These are phyloP conservation scores for Chloridella minuta DNA, from an alignment of 352 stramenopile genomes.

Conservation along the genomic window DNA sequence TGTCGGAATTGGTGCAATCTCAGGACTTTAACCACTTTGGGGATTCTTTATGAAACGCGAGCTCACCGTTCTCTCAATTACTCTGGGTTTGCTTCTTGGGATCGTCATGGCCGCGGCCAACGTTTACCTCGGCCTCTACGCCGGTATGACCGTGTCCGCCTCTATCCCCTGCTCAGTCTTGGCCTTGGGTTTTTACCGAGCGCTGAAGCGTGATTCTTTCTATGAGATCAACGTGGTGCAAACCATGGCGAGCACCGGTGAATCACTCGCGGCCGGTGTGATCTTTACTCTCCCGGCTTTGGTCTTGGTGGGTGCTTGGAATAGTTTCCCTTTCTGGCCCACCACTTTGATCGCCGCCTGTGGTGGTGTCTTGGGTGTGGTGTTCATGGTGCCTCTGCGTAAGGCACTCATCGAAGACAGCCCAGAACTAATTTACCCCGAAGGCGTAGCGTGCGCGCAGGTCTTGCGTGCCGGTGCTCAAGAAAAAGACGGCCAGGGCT, in stretches of 20 bases:
- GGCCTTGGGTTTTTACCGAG: slow-evolving; percentile 13
- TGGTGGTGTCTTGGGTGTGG: slow-evolving; percentile 16
- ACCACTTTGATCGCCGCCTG: slow-evolving; percentile 13
- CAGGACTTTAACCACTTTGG: too few relatives aligned
- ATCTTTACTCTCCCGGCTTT: slow-evolving; percentile 18
- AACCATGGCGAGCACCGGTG: slow-evolving; percentile 14
- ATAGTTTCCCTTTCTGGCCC: slow-evolving; percentile 12
- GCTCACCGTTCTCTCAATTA: slow-evolving; percentile 15
- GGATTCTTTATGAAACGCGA: neutral
- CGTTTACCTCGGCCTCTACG: slow-evolving; percentile 18
- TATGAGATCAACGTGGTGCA: slow-evolving; percentile 19
- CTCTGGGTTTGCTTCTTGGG: slow-evolving; percentile 12
- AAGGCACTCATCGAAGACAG: slow-evolving; percentile 16
- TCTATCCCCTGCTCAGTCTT: slow-evolving; percentile 18
- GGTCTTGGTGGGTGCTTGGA: slow-evolving; percentile 13
- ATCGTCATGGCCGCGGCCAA: slow-evolving; percentile 16
- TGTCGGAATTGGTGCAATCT: too few relatives aligned
- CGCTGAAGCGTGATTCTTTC: slow-evolving; percentile 14
- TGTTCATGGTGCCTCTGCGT: slow-evolving; percentile 15
- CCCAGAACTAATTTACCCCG: slow-evolving; percentile 16
- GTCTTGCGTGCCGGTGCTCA: slow-evolving; percentile 12
- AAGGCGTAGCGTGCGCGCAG: slow-evolving; percentile 17
- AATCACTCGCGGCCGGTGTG: slow-evolving; percentile 16
- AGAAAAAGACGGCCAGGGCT: slow-evolving; percentile 14
- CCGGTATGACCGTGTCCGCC: slow-evolving; percentile 17